Base-by-base conservation (phyloP, 805 yeast species). In the Cephaloascus albidus region DNA sequence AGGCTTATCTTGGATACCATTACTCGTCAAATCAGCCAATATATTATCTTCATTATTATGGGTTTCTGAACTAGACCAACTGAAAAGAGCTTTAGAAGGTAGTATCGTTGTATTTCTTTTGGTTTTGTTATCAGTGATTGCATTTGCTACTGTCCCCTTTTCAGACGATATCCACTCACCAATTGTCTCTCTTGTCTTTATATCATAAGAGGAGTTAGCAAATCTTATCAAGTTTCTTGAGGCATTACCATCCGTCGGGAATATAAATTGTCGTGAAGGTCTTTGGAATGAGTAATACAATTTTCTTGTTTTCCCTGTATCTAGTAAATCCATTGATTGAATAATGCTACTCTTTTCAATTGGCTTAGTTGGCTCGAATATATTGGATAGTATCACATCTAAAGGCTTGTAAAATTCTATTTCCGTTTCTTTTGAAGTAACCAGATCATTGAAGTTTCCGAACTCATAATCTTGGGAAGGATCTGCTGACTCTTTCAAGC, bases 201-300 rank as follows among this genome's bases (percentile, higher is more conserved):
- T 30, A 23, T 58, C 58, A 8, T 61, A 51, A 4, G 45, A 26
- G 6, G 64, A 56, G 33, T 52, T 45, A 33, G 43, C 44, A 63
- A 67, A 65, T 47, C 64, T 61, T 18, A 56, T 56, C 18, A 55
- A 42, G 19, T 38, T 41, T 3, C 32, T 35, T 3, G 41, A 32
- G 4, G 44, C 23, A 16, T 40, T 40, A 3, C 45, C 46, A 3
- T 44, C 47, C 2, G 40, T 44, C 1, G 57, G 48, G 44, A 12
- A 10, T 20, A 33, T 20, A 18, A 65, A 65, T 46, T 64, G 72
- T 36, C 55, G 51, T 31, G 50, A 53, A 43, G 54, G 53, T 15
- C 65, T 46, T 48, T 66, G 72, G 40, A 61, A 54, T 10, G 59
- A 51, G 5, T 46, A 40, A 40, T 60, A 61, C 44, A 51, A 58